Evolutionary conservation across 2,329 filamentous ascomycete genomes (phyloP).

Genomic region (Plectosphaerella plurivora): DNA sequence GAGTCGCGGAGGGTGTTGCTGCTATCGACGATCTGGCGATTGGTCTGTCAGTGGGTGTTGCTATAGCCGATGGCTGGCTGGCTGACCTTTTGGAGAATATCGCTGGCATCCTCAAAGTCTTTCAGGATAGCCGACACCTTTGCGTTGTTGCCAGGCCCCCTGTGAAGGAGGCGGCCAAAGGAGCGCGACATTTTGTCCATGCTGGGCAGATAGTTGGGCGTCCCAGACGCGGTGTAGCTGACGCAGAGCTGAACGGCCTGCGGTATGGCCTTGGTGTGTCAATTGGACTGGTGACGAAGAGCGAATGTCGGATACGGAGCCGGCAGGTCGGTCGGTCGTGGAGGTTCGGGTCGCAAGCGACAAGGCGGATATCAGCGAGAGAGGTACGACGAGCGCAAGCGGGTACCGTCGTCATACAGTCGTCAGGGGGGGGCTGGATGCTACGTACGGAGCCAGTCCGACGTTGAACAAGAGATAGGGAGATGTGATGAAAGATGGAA

Average conservation of each 20-base stretch:
- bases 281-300: too few species aligned
- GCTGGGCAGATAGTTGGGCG: not conserved
- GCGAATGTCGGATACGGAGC: too few species aligned
- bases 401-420: too few species aligned
- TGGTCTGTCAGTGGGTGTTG: not conserved
- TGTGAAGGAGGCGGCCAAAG: conserved; percentile 67
- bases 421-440: not conserved
- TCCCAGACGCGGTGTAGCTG: too few species aligned
- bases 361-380: too few species aligned
- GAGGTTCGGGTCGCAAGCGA: too few species aligned
- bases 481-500: not conserved
- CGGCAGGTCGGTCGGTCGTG: too few species aligned
- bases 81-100: conserved; percentile 65
- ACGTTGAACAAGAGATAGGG: not conserved
- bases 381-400: not conserved
- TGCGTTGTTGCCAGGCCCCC: conserved; percentile 67
- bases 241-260: too few species aligned
- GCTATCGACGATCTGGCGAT: conserved; percentile 66
- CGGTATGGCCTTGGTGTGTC: too few species aligned
- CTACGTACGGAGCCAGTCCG: not conserved
- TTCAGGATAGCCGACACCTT: conserved; percentile 70
- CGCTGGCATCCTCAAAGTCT: conserved; percentile 78
- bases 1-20: conserved; percentile 73
- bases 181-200: conserved; percentile 73
- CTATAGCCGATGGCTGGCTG: not conserved